A percentile compares a stretch with the other conserved stretches of the same genome.
These are phyloP conservation scores for Perilla frutescens DNA, from an alignment of 257 asterid species.

Conservation along the genomic window DNA sequence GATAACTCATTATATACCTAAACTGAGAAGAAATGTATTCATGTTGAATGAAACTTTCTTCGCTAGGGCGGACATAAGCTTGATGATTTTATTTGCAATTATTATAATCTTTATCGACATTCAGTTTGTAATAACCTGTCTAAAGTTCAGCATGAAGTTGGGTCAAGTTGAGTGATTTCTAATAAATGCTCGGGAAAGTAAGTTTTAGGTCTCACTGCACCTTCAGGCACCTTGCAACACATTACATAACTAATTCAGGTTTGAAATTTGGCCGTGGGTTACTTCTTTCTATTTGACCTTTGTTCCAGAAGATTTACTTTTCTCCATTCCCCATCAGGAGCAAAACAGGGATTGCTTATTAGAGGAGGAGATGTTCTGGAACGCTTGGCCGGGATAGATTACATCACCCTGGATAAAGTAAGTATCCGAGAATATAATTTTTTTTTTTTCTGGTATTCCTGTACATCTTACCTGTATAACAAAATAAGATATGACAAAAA, in stretches of 20 bases:
- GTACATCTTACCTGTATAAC: conserved; percentile 14
- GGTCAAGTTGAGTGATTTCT: conserved; percentile 12
- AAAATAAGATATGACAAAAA: background rate
- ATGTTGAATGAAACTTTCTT: conserved; percentile 10
- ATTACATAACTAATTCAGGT: conserved; percentile 12
- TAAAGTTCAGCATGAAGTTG: conserved; percentile 24
- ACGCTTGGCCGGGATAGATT: conserved; percentile 84
- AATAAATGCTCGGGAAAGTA: conserved; percentile 13
- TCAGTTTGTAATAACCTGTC: conserved; percentile 20
- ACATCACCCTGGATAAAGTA: conserved; percentile 87
- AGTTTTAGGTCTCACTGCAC: conserved; percentile 9
- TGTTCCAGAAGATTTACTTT: conserved; percentile 33
- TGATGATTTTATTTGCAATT: conserved; percentile 8
- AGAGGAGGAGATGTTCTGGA: conserved; percentile 98
- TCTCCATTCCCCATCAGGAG: conserved; percentile 59
- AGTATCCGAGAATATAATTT: background rate
- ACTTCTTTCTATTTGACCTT: conserved; percentile 30
- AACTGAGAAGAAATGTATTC: background rate
- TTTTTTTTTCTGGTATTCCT: conserved; percentile 12
- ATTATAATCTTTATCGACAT: conserved; percentile 20
- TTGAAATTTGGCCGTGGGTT: background rate
- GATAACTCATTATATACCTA: conserved; percentile 6
- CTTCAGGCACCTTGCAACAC: conserved; percentile 18
- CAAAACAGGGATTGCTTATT: conserved; percentile 90
- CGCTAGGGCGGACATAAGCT: background rate